Conservation (phyloP, 2,329 filamentous ascomycete genomes). For the Aspergillus transmontanensis region DNA sequence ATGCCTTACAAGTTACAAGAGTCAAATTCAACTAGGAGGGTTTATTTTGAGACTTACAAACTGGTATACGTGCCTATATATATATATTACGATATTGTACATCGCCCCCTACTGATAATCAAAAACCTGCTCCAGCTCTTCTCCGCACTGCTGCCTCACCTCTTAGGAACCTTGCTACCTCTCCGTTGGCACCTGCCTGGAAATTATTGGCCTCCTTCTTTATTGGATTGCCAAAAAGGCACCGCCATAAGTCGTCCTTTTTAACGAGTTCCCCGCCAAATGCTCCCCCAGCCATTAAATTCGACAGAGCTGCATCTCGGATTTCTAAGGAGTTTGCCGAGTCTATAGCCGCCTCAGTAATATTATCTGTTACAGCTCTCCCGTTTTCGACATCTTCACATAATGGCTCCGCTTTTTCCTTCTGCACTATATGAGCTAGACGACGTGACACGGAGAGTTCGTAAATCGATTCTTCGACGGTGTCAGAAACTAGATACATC, state of each 20-base stretch:
- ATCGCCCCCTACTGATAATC: neutral
- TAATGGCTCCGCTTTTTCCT: conserved; percentile 29
- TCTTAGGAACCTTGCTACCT: conserved; percentile 55
- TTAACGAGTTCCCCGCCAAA: conserved; percentile 78
- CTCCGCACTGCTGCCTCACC: conserved; percentile 57
- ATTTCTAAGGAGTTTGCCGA: conserved; percentile 83
- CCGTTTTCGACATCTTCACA: conserved; percentile 11
- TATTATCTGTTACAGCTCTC: conserved; percentile 28
- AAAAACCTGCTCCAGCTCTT: conserved; percentile 14
- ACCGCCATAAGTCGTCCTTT: conserved; percentile 81
- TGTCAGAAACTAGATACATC: conserved; percentile 89
- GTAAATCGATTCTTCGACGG: conserved; percentile 91
- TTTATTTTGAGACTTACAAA: no score
- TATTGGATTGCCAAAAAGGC: conserved; percentile 70
- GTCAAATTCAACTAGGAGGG: no score
- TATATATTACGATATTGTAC: neutral
- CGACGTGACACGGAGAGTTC: conserved; percentile 79
- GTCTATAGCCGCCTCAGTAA: conserved; percentile 68
- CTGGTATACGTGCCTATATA: neutral
- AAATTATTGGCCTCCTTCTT: conserved; percentile 22
- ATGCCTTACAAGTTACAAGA: no score
- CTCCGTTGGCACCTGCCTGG: conserved; percentile 37
- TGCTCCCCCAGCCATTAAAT: conserved; percentile 69
- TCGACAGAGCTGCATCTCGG: conserved; percentile 69
- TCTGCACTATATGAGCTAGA: conserved; percentile 71